Conservation (phyloP, 495 filamentous ascomycete species). For the Neurospora sp. region DNA sequence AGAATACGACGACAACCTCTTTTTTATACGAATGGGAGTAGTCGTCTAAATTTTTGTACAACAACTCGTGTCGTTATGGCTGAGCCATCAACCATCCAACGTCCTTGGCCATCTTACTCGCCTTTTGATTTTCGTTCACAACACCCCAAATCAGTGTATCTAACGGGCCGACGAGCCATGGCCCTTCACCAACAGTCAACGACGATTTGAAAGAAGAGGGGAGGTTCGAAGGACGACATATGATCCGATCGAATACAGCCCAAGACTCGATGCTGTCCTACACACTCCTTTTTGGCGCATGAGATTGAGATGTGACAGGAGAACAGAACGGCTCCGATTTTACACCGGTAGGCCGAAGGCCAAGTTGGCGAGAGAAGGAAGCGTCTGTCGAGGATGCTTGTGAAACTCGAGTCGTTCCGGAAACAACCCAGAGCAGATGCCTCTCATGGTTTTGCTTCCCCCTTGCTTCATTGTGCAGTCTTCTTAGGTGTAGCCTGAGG, state of each 20-base stretch:
- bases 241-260: not conserved
- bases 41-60: not conserved
- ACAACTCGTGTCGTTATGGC: not conserved
- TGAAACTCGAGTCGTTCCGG: not conserved
- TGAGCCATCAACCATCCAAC: not conserved
- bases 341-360: not conserved
- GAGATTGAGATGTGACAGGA: not conserved
- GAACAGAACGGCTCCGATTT: not conserved
- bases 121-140: not conserved
- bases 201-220: not conserved
- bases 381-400: not conserved
- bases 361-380: not conserved
- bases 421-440: not conserved
- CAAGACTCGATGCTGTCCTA: not conserved
- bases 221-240: not conserved
- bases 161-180: not conserved
- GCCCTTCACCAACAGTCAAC: not conserved
- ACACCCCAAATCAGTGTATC: not conserved
- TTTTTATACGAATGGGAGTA: not conserved
- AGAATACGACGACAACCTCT: not conserved
- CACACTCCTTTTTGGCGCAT: not conserved
- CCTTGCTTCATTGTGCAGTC: not conserved
- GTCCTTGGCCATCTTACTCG: too few relatives aligned
- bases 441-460: not conserved
- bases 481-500: not conserved